Base-by-base conservation (phyloP, 306 rosid genomes). In the Prunus dulcis region DNA sequence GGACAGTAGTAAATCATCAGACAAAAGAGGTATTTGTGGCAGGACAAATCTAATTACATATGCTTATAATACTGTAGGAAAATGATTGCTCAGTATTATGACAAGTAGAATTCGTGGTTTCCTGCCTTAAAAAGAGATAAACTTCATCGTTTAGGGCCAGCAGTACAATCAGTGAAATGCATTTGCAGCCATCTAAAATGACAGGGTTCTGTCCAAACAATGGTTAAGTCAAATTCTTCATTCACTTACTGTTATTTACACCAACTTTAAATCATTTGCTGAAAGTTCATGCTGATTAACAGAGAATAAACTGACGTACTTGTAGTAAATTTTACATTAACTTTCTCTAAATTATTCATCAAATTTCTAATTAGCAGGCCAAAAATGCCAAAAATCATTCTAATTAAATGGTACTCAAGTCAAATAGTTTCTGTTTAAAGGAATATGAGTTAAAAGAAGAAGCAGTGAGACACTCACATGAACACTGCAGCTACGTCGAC, bases 391-490 rank as follows among this genome's bases (percentile, higher is more conserved):
- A 38, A 6, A 46, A 47, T 27, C 52, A 57, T 27, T 74, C 58
- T 51, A 57, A 17, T 27, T 47, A 64, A 19, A 8, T 38, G 47
- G 23, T 64, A 19, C 15, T 38, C 30, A n/a, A 43, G 4, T 43
- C 19, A 41, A 9, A 20, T 12, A 11, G 23, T 49, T 58, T 9
- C 20, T 43, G 19, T 20, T 66, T 20, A 43, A 17, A 20, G 19
- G 8, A 66, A 20, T 41, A 41, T 41, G 51, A 66, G 12, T 38
- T 23, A 49, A 61, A 62, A 73, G 53, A 72, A 51, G 57, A 45
- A 43, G 64, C 5, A 32, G 20, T 28, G 32, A 51, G 77, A 63
- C 30, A 47, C 81, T 67, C 68, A 78, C 86, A 78, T 51, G 64
- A 41, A 77, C 83, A 49, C 82, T 85, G 19, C 50, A 77, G 15